These are phyloP conservation scores for Metschnikowia cubensis DNA, from an alignment of 805 yeast species.

Conservation along the genomic window DNA sequence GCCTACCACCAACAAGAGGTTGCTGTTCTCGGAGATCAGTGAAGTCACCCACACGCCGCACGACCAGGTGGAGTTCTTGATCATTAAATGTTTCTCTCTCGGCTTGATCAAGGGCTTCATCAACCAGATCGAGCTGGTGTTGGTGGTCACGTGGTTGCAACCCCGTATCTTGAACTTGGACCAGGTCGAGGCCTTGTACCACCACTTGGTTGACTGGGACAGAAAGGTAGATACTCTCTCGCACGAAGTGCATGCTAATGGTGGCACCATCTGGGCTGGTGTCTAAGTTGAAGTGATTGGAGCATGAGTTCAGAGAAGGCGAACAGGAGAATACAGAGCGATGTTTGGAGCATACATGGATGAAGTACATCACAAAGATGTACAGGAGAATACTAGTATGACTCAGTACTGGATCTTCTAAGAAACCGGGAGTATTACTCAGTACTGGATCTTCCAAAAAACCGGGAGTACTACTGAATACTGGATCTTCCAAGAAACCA, in stretches of 20 bases:
- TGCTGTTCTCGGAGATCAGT: constrained; percentile 71
- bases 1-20: constrained; percentile 68
- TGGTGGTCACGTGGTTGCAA: constrained; percentile 90
- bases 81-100: constrained; percentile 85
- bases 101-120: constrained; percentile 84
- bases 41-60: constrained; percentile 57
- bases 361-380: too few species aligned
- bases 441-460: too few species aligned
- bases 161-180: constrained; percentile 84
- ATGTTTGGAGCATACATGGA: too few species aligned
- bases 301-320: too few species aligned
- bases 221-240: constrained; percentile 62
- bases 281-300: not conserved
- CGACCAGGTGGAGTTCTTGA: constrained; percentile 82
- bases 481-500: too few species aligned
- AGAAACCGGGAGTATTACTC: too few species aligned
- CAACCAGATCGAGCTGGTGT: constrained; percentile 77
- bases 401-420: too few species aligned
- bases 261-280: constrained; percentile 42
- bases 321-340: too few species aligned
- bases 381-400: too few species aligned
- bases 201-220: constrained; percentile 76
- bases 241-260: constrained; percentile 31
- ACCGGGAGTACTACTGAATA: too few species aligned
- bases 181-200: constrained; percentile 75